phyloP scores from a whole-genome alignment of 495 filamentous ascomycete species.

The Daldinia grandis region DNA sequence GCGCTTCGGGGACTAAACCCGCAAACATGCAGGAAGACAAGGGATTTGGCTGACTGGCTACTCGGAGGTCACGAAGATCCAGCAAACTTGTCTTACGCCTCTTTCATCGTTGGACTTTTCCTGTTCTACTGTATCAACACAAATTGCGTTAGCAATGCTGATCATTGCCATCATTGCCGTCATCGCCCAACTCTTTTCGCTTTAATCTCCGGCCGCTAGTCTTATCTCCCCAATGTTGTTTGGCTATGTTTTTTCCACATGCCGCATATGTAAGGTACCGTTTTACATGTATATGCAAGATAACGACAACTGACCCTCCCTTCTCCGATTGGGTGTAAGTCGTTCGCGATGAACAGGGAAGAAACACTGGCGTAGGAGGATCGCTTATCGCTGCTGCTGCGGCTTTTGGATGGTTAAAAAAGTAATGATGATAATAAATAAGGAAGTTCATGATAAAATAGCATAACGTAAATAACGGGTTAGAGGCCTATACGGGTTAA shows the following conservation, averaged over 20 bases:
- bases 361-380: neutral
- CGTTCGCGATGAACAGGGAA: conserved; percentile 6
- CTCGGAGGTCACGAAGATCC: neutral
- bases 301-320: neutral
- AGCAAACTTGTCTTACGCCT: neutral
- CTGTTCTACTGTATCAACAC: neutral
- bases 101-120: neutral
- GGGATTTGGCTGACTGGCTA: too few relatives aligned
- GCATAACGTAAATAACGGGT: too few relatives aligned
- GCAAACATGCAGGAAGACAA: neutral
- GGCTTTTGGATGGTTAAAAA: neutral
- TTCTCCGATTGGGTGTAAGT: conserved; percentile 11
- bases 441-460: neutral
- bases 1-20: neutral
- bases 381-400: neutral
- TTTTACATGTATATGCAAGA: neutral
- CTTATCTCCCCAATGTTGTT: conserved; percentile 9
- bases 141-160: conserved; percentile 10
- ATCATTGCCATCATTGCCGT: conserved; percentile 21
- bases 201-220: conserved; percentile 25
- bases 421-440: neutral
- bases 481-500: too few relatives aligned
- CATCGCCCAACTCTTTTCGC: conserved; percentile 3
- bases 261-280: neutral
- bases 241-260: conserved; percentile 2